A percentile compares a stretch with the other conserved stretches of the same genome.
Evolutionary conservation across 306 rosid genomes (phyloP).

Genomic region (Inga leiocalycina): DNA sequence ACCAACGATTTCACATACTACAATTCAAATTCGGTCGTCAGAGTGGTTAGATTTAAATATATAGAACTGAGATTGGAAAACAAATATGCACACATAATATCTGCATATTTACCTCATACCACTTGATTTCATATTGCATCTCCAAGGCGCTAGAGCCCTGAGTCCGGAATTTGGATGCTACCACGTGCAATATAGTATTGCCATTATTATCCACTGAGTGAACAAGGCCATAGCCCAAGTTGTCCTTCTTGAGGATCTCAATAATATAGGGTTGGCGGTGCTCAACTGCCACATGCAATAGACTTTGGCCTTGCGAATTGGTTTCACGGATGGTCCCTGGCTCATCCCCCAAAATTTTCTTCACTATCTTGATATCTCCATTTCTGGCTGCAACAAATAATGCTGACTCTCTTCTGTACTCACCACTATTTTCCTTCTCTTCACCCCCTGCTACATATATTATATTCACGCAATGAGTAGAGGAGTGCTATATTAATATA

Average conservation of each 20-base stretch:
- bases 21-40: not conserved
- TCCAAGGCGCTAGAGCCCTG: not conserved
- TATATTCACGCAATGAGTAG: no score
- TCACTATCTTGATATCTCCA: slow-evolving; percentile 42
- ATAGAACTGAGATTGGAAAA: not conserved
- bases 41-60: no score
- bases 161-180: slow-evolving; percentile 32
- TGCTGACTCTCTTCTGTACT: not conserved
- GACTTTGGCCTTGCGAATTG: slow-evolving; percentile 42
- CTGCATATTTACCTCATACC: not conserved
- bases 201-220: slow-evolving; percentile 34
- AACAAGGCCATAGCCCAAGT: not conserved
- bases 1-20: not conserved
- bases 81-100: no score
- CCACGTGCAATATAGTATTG: slow-evolving; percentile 62
- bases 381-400: slow-evolving; percentile 38
- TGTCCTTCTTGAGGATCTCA: not conserved
- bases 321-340: slow-evolving; percentile 35
- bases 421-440: not conserved
- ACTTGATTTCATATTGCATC: not conserved
- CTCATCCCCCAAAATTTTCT: not conserved
- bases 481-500: no score
- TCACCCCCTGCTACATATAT: not conserved
- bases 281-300: slow-evolving; percentile 59
- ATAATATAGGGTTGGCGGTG: slow-evolving; percentile 48